These are phyloP conservation scores for Dendrocalamus sinicus DNA, from an alignment of 176 grass and related monocot genomes.

Conservation along the genomic window DNA sequence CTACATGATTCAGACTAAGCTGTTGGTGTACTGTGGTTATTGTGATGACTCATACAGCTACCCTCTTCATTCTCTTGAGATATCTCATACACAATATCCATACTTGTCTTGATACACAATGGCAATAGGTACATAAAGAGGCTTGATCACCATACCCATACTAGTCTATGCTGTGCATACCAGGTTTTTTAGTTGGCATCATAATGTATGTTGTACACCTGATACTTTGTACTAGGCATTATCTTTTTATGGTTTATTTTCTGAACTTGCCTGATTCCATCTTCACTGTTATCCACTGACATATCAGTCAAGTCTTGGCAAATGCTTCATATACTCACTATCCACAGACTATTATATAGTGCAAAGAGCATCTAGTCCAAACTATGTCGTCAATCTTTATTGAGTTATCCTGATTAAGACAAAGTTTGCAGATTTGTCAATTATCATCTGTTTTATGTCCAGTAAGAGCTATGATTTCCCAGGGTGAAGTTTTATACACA, in stretches of 20 bases:
- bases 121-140: neutral
- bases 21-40: conserved; percentile 14
- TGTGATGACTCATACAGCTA: neutral
- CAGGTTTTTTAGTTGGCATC: neutral
- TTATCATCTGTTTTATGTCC: conserved; percentile 29
- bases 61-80: conserved; percentile 4
- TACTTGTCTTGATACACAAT: conserved; percentile 11
- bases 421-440: conserved; percentile 26
- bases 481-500: conserved; percentile 95
- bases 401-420: conserved; percentile 17
- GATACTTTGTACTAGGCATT: neutral
- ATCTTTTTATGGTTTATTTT: conserved; percentile 18
- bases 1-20: neutral
- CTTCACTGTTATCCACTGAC: neutral
- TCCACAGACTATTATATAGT: conserved; percentile 1
- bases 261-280: conserved; percentile 11
- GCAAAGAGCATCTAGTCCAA: conserved; percentile 17
- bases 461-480: conserved; percentile 39
- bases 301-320: conserved; percentile 24
- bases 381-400: conserved; percentile 5
- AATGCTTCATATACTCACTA: conserved; percentile 30
- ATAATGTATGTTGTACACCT: neutral
- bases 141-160: neutral
- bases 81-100: neutral
- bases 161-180: conserved; percentile 13